A percentile compares a stretch with the other conserved stretches of the same genome.
Conservation (phyloP, 2,329 filamentous ascomycete species). For the Metarhizium album region DNA sequence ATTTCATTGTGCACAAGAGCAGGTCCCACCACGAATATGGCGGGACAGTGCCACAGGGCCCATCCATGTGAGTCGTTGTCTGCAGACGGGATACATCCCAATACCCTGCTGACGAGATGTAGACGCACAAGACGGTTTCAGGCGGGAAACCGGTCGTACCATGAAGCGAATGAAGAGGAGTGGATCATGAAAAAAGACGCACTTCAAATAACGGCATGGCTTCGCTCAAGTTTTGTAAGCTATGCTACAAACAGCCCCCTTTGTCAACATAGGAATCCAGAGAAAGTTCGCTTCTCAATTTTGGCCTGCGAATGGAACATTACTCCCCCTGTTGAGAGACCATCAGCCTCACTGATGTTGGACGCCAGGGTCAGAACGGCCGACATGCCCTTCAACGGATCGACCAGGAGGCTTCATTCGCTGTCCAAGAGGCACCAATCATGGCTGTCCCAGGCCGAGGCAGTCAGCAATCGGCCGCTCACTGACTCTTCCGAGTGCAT, state of each 20-base stretch:
- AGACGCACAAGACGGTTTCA: constrained; percentile 4
- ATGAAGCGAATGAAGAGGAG: constrained; percentile 20
- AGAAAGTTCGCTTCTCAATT: constrained; percentile 29
- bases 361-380: neutral
- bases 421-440: neutral
- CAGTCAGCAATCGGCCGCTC: neutral
- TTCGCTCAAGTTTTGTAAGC: constrained; percentile 25
- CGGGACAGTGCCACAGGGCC: neutral
- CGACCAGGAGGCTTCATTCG: neutral
- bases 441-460: neutral
- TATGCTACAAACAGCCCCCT: constrained; percentile 25
- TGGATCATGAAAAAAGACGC: constrained; percentile 28
- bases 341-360: neutral
- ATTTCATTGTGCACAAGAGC: constrained; percentile 25
- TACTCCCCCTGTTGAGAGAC: neutral
- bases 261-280: constrained; percentile 21
- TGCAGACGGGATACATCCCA: neutral
- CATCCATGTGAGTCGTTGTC: neutral
- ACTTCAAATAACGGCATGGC: constrained; percentile 26
- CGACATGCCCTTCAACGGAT: neutral
- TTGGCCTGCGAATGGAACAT: constrained; percentile 31
- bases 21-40: neutral
- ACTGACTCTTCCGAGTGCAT: neutral
- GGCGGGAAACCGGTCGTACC: constrained; percentile 15
- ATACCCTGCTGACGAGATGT: neutral